Conservation (phyloP, 345 rosid species). For the Anacardium occidentale region DNA sequence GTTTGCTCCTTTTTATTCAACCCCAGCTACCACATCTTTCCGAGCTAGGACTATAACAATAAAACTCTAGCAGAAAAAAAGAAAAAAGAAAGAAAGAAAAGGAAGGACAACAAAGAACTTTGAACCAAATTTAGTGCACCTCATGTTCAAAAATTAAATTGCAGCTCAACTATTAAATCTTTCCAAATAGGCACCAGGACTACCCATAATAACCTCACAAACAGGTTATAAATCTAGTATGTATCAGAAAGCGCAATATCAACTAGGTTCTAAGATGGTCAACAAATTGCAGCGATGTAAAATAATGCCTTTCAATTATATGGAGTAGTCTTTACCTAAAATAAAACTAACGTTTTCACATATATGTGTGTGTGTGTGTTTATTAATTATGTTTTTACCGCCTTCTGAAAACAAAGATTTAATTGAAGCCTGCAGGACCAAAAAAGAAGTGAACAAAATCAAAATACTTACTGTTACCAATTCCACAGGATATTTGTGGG, state of each 20-base stretch:
- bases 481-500: slow-evolving; percentile 63
- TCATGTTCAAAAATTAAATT: not conserved
- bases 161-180: not conserved
- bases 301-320: not conserved
- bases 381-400: not conserved
- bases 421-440: not conserved
- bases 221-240: slow-evolving; percentile 3
- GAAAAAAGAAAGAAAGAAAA: too few relatives aligned
- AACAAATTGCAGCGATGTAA: not conserved
- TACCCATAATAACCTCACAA: not conserved
- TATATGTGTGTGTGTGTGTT: not conserved
- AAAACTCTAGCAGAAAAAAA: not conserved
- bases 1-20: slow-evolving; percentile 4
- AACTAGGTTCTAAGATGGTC: not conserved
- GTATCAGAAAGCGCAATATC: not conserved
- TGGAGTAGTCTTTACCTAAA: not conserved
- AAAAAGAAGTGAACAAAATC: not conserved
- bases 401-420: not conserved
- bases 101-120: too few relatives aligned
- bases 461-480: slow-evolving; percentile 56
- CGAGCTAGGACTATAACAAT: slow-evolving; percentile 3
- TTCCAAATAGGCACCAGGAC: not conserved
- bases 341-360: not conserved
- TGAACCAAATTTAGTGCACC: not conserved
- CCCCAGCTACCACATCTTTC: not conserved